A percentile compares a stretch with the other conserved stretches of the same genome.
These are phyloP conservation scores for Russula lepida DNA, from an alignment of 768 basidiomycete species.

Conservation along the genomic window DNA sequence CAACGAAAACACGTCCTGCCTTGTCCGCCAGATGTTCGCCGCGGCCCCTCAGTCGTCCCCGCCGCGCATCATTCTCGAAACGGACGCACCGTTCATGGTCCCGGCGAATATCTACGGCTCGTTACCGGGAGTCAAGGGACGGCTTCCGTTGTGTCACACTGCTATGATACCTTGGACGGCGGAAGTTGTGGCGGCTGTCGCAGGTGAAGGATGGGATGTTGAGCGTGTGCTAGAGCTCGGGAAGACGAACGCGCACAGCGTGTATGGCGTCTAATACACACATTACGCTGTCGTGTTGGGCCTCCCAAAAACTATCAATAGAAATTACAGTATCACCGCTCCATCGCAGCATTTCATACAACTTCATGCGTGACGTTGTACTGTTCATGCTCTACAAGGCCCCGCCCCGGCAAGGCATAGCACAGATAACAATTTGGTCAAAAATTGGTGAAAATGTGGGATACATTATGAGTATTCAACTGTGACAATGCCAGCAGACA, in stretches of 20 bases:
- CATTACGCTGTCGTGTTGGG: not conserved
- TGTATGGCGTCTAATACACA: conserved; percentile 42
- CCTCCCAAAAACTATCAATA: not conserved
- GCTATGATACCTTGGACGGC: conserved; percentile 86
- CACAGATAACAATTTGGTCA: not conserved
- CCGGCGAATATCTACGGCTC: conserved; percentile 63
- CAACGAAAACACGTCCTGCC: conserved; percentile 60
- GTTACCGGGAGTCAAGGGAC: conserved; percentile 44
- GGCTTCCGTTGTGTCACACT: conserved; percentile 63
- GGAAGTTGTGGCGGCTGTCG: conserved; percentile 52
- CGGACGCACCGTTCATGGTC: conserved; percentile 84
- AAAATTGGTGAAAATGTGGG: conserved; percentile 3
- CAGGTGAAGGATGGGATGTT: conserved; percentile 39
- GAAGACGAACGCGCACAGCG: conserved; percentile 50
- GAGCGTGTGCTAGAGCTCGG: conserved; percentile 52
- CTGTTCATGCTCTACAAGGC: not conserved
- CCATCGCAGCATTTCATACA: not conserved
- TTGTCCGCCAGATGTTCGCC: conserved; percentile 41
- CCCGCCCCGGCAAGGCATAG: not conserved
- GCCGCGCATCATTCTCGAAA: conserved; percentile 54
- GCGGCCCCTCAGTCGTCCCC: conserved; percentile 9
- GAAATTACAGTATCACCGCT: not conserved
- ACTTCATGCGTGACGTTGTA: not conserved
- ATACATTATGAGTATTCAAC: conserved; percentile 12
- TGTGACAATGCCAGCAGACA: not conserved